Evolutionary conservation across 148 eudicot genomes (phyloP).

Genomic region (Camellia lanceoleosa): DNA sequence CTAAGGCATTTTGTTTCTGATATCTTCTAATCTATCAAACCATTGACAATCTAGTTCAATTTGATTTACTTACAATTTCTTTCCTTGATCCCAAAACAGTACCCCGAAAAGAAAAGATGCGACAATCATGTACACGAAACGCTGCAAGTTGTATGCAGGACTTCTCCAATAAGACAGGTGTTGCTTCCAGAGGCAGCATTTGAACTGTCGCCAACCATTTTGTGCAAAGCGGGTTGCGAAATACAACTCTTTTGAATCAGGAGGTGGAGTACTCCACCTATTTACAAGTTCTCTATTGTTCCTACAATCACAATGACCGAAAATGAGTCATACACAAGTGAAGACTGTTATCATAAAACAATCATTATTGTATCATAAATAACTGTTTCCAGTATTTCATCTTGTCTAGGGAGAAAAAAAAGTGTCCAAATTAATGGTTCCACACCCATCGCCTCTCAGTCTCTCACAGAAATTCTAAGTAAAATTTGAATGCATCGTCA

Average conservation of each 20-base stretch:
- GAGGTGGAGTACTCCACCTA: slow-evolving; percentile 45
- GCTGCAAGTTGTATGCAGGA: slow-evolving; percentile 68
- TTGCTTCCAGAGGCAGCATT: slow-evolving; percentile 77
- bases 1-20: too few species aligned
- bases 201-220: slow-evolving; percentile 73
- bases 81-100: slow-evolving; percentile 63
- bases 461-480: too few species aligned
- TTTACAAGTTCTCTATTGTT: slow-evolving; percentile 49
- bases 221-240: slow-evolving; percentile 56
- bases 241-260: slow-evolving; percentile 52
- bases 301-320: slow-evolving; percentile 26
- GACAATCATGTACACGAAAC: slow-evolving; percentile 36
- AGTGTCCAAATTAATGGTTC: too few species aligned
- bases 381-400: too few species aligned
- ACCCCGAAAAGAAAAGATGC: slow-evolving; percentile 52
- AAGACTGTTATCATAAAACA: too few species aligned
- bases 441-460: too few species aligned
- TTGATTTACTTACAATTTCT: slow-evolving; percentile 48
- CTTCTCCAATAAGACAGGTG: slow-evolving; percentile 81
- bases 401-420: too few species aligned
- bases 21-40: neutral
- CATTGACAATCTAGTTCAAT: neutral
- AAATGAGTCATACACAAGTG: too few species aligned
- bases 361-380: too few species aligned
- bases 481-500: too few species aligned